phyloP scores from a whole-genome alignment of 306 rosid genomes.

The Pachyrhizus erosus region DNA sequence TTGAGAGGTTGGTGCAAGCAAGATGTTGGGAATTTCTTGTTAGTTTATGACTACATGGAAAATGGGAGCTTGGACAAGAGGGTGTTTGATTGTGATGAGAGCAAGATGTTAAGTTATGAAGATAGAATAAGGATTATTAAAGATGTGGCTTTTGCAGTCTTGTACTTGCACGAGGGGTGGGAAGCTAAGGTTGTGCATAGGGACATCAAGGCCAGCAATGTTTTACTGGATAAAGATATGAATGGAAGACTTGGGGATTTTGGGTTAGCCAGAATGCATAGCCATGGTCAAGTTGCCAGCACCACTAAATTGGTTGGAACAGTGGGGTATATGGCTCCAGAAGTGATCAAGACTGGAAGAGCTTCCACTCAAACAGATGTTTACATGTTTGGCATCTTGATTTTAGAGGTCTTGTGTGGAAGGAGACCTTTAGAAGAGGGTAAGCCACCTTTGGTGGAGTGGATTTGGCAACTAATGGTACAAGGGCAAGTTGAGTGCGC shows the following conservation, averaged over 20 bases:
- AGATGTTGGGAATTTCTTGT: constrained; percentile 66
- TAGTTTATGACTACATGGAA: constrained; percentile 85
- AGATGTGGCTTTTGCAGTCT: constrained; percentile 72
- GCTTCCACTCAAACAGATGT: constrained; percentile 79
- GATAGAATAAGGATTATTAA: constrained; percentile 70
- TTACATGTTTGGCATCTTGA: constrained; percentile 76
- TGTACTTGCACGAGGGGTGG: constrained; percentile 95
- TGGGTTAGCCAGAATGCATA: constrained; percentile 79
- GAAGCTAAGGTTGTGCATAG: constrained; percentile 77
- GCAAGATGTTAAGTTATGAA: constrained; percentile 51
- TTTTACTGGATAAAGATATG: constrained; percentile 80
- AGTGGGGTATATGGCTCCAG: constrained; percentile 84
- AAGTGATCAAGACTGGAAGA: constrained; percentile 67
- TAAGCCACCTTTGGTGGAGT: constrained; percentile 65
- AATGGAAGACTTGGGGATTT: constrained; percentile 86
- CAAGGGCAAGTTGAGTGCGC: constrained; percentile 58
- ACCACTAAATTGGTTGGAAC: constrained; percentile 85
- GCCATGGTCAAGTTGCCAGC: constrained; percentile 61
- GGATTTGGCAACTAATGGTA: constrained; percentile 60
- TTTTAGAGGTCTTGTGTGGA: constrained; percentile 87
- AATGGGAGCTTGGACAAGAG: constrained; percentile 84
- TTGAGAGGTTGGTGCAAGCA: constrained; percentile 89
- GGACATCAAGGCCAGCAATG: constrained; percentile 93
- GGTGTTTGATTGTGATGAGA: constrained; percentile 61
- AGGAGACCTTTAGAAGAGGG: constrained; percentile 85